Base-by-base conservation (phyloP, 305 asterid species). In the Plantago rigida region DNA sequence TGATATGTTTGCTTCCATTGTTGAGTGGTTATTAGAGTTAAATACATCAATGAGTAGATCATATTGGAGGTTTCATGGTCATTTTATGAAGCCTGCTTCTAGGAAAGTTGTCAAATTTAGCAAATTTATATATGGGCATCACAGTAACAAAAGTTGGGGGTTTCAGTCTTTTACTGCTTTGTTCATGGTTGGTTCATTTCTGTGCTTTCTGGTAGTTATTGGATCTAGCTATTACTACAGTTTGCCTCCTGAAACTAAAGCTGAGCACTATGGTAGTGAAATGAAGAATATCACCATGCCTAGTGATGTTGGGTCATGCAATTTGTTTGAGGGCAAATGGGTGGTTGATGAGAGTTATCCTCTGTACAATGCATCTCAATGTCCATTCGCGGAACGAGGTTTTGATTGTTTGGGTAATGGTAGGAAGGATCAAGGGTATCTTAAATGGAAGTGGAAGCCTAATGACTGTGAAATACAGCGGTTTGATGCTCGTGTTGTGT, bases 381-480 rank as follows among this genome's bases (percentile, higher is more conserved):
- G 97, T 70, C 96, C 95, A 6, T 90, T 90, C 68, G 71, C 70
- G 0, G 97, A 90, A 42, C 67, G 59, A 0, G 95, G 96, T 10
- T 90, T 90, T 55, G 79, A 86, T 73, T 90, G 97, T 76, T 79
- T 90, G 72, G 84, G 71, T 57, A 90, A 90, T 74, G 95, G 97
- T 29, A 81, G 97, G 76, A 69, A 47, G 56, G 97, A 90, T 66
- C 69, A 62, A 45, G 94, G 70, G 70, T 90, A 87, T 66, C 86
- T 84, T 13, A 87, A 73, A 68, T 90, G 96, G 96, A 82, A 89
- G 62, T 90, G 97, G 97, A 83, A 76, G 78, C 97, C 97, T 11
- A 69, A 71, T 29, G 62, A 58, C 41, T 90, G 97, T 56, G 83
- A 85, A 47, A 72, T 85, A 59, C 87, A 81, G 3, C 78, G 86